phyloP scores from a whole-genome alignment of 495 filamentous ascomycete species.

The Niebla homalea region DNA sequence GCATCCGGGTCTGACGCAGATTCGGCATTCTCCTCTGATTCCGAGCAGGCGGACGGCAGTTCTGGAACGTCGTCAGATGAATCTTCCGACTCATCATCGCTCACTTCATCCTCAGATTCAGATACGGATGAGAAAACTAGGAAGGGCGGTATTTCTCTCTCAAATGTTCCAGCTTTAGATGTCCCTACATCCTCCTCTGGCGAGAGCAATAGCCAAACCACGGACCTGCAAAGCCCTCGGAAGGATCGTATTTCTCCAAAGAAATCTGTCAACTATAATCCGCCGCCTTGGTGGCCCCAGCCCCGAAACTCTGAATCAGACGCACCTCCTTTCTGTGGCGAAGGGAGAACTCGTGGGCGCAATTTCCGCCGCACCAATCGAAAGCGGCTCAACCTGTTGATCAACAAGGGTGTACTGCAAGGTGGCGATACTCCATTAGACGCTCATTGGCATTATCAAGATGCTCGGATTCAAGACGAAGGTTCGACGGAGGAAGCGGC shows the following conservation, averaged over 20 bases:
- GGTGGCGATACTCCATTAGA: slow-evolving; percentile 34
- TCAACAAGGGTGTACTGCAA: slow-evolving; percentile 35
- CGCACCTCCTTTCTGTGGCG: slow-evolving; percentile 25
- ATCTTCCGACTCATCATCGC: not conserved
- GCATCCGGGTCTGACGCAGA: slow-evolving; percentile 15
- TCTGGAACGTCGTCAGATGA: not conserved
- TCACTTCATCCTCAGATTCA: slow-evolving; percentile 3
- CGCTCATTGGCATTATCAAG: too few species aligned
- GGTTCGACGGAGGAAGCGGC: too few species aligned
- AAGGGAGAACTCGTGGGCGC: slow-evolving; percentile 35
- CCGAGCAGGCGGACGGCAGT: slow-evolving; percentile 17
- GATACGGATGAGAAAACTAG: slow-evolving; percentile 3
- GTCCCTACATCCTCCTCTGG: not conserved
- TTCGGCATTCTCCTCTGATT: slow-evolving; percentile 11
- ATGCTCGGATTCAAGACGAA: too few species aligned
- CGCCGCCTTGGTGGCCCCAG: not conserved
- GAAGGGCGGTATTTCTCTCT: too few species aligned
- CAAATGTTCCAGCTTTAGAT: too few species aligned
- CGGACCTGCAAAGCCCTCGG: not conserved
- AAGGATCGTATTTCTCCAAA: slow-evolving; percentile 6
- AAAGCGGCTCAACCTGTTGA: slow-evolving; percentile 34
- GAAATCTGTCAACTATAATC: slow-evolving; percentile 8
- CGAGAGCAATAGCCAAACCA: not conserved
- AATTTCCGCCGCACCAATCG: slow-evolving; percentile 40
- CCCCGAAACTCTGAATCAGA: not conserved